These are phyloP conservation scores for Trametes versicolor DNA, from an alignment of 1,284 basidiomycete genomes.

Conservation along the genomic window DNA sequence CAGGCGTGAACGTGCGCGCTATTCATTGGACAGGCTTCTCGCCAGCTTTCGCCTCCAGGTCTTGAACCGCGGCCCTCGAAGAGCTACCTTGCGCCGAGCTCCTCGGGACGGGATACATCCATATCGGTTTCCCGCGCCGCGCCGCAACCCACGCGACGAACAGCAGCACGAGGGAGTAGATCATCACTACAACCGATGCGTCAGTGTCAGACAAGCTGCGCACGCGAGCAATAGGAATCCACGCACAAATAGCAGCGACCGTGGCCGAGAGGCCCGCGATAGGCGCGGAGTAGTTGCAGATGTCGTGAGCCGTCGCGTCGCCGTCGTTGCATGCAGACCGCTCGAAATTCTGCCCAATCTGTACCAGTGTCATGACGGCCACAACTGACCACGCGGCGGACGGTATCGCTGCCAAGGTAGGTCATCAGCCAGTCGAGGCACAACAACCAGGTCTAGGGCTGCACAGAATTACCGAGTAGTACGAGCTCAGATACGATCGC, in stretches of 20 bases:
- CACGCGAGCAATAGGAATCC: not conserved
- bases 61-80: not conserved
- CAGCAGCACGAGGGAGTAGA: slow-evolving; percentile 10
- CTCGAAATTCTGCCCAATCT: slow-evolving; percentile 6
- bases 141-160: not conserved
- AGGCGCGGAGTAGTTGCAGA: slow-evolving; percentile 3
- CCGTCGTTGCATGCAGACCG: not conserved
- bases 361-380: not conserved
- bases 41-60: not conserved
- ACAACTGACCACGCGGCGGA: not conserved
- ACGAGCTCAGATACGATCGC: slow-evolving; percentile 5
- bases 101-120: slow-evolving; percentile 4
- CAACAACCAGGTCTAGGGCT: not conserved
- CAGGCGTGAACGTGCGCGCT: not conserved
- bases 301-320: not conserved
- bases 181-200: not conserved
- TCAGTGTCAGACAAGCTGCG: too few species aligned
- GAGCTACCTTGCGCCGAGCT: not conserved
- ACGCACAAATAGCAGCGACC: slow-evolving; percentile 3
- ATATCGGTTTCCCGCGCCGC: slow-evolving; percentile 11
- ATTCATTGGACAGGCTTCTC: not conserved
- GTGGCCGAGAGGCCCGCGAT: slow-evolving; percentile 4
- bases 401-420: not conserved
- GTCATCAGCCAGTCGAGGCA: not conserved
- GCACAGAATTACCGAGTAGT: not conserved